These are phyloP conservation scores for Phytophthora sp. DNA, from an alignment of 352 stramenopile genomes.

Conservation along the genomic window DNA sequence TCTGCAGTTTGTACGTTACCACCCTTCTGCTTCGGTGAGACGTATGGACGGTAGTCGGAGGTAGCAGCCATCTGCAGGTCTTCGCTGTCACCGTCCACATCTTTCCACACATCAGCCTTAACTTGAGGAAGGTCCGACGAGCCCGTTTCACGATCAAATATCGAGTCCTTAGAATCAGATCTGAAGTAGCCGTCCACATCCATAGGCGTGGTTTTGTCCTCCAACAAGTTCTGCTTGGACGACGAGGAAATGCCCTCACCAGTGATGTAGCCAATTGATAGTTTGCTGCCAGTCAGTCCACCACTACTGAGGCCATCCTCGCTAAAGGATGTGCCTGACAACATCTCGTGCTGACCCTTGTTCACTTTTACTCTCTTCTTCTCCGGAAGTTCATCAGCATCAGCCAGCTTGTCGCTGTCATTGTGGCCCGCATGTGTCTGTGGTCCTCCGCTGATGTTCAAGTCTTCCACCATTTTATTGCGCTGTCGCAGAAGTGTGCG, in stretches of 20 bases:
- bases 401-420: slow-evolving; percentile 55
- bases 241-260: slow-evolving; percentile 45
- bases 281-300: slow-evolving; percentile 15
- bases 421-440: slow-evolving; percentile 32
- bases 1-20: slow-evolving; percentile 35
- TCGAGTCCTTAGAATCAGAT: slow-evolving; percentile 64
- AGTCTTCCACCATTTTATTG: slow-evolving; percentile 73
- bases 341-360: slow-evolving; percentile 43
- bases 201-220: slow-evolving; percentile 34
- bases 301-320: slow-evolving; percentile 36
- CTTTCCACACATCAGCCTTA: slow-evolving; percentile 45
- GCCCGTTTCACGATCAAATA: slow-evolving; percentile 47
- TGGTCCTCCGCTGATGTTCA: slow-evolving; percentile 40
- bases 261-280: slow-evolving; percentile 38
- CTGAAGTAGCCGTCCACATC: slow-evolving; percentile 54
- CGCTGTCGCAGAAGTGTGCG: slow-evolving; percentile 82
- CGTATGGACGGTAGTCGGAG: slow-evolving; percentile 55
- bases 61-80: slow-evolving; percentile 36
- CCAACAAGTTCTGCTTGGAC: slow-evolving; percentile 35
- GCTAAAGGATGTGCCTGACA: slow-evolving; percentile 46
- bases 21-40: slow-evolving; percentile 62
- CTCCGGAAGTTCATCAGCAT: slow-evolving; percentile 63
- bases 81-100: slow-evolving; percentile 31
- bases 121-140: slow-evolving; percentile 37
- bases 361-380: slow-evolving; percentile 84